Conservation (phyloP, 345 rosid species). For the Syzygium grande region DNA sequence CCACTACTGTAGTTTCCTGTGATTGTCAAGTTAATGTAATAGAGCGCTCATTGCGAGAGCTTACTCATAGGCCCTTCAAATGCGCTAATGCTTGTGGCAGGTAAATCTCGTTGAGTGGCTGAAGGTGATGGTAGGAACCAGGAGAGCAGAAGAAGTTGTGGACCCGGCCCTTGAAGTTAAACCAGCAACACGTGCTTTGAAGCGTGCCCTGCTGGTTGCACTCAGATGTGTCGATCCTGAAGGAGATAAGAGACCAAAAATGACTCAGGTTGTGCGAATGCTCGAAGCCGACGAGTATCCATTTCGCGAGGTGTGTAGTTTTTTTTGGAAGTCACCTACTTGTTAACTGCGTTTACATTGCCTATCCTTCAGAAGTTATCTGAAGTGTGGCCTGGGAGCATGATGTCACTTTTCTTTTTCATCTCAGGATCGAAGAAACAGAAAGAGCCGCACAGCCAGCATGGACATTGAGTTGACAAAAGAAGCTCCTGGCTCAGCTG, state of each 20-base stretch:
- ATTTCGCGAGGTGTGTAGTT: slow-evolving; percentile 52
- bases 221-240: slow-evolving; percentile 93
- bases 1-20: not conserved
- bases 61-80: not conserved
- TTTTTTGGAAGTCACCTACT: not conserved
- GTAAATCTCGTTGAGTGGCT: slow-evolving; percentile 96
- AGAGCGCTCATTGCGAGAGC: not conserved
- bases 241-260: slow-evolving; percentile 80
- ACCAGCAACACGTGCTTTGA: slow-evolving; percentile 65
- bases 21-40: not conserved
- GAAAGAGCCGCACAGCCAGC: slow-evolving; percentile 59
- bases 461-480: slow-evolving; percentile 69
- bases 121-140: slow-evolving; percentile 91
- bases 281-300: slow-evolving; percentile 86
- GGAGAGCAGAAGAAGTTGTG: slow-evolving; percentile 89
- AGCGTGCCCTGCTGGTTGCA: slow-evolving; percentile 71
- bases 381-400: not conserved
- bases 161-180: slow-evolving; percentile 72
- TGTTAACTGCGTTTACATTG: not conserved
- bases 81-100: slow-evolving; percentile 21
- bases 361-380: not conserved
- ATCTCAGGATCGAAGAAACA: slow-evolving; percentile 64
- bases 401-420: not conserved
- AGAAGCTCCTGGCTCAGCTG: slow-evolving; percentile 26
- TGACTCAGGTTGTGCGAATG: slow-evolving; percentile 85